Percentiles rank a stretch among this genome's conserved stretches.
These are phyloP conservation scores for Bipolaris oryzae DNA, from an alignment of 2,329 filamentous ascomycete genomes.

Conservation along the genomic window DNA sequence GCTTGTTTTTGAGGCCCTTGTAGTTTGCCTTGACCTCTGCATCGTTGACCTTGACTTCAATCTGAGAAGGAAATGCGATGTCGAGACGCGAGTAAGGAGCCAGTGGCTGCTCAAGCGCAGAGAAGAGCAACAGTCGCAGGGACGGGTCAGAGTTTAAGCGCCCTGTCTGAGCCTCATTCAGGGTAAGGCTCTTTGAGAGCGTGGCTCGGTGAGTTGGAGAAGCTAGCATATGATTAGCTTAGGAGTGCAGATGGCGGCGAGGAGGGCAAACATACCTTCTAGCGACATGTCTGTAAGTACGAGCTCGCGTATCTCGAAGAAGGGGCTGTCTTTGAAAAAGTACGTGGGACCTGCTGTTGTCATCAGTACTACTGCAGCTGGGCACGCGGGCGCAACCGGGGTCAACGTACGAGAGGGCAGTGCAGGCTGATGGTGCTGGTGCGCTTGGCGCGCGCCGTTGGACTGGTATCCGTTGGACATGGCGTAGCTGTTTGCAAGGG, in stretches of 20 bases:
- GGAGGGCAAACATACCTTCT: constrained; percentile 70
- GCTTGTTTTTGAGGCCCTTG: constrained; percentile 93
- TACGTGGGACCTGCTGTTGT: constrained; percentile 48
- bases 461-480: constrained; percentile 30
- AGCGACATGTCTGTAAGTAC: constrained; percentile 71
- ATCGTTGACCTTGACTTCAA: constrained; percentile 88
- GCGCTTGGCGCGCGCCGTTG: constrained; percentile 17
- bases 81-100: constrained; percentile 57
- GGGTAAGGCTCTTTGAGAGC: constrained; percentile 63
- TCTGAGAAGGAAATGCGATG: constrained; percentile 87
- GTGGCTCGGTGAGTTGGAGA: constrained; percentile 66
- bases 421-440: constrained; percentile 24
- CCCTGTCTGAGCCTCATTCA: constrained; percentile 60
- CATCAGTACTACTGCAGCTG: not conserved
- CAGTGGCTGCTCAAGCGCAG: constrained; percentile 64
- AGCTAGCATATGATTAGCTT: constrained; percentile 49
- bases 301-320: constrained; percentile 73
- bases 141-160: constrained; percentile 66
- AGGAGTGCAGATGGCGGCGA: constrained; percentile 4
- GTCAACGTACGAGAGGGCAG: constrained; percentile 24
- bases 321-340: constrained; percentile 79
- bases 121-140: constrained; percentile 81
- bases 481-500: constrained; percentile 29
- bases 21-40: constrained; percentile 91
- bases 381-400: constrained; percentile 18